A percentile compares a stretch with the other conserved stretches of the same genome.
Conservation (phyloP, 1,284 basidiomycete genomes). For the Rhodotorula sp. region DNA sequence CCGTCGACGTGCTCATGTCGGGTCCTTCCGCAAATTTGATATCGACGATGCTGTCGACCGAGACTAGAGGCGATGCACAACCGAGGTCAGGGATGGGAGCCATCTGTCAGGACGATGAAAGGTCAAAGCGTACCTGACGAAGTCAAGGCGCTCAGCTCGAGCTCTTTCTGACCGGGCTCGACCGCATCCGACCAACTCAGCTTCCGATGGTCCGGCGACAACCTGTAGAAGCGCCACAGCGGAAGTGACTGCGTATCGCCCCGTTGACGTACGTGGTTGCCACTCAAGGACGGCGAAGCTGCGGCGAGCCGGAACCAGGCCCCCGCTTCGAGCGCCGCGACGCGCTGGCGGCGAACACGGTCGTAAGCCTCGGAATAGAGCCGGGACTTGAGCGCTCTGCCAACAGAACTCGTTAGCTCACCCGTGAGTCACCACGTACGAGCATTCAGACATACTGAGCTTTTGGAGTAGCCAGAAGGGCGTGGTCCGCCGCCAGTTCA, state of each 20-base stretch:
- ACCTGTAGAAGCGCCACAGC: conserved; percentile 50
- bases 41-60: not conserved
- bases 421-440: too few relatives aligned
- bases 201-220: conserved; percentile 63
- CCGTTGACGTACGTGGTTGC: not conserved
- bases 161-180: conserved; percentile 70
- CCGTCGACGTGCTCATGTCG: not conserved
- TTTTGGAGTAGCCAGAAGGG: conserved; percentile 76
- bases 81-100: conserved; percentile 52
- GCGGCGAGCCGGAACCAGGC: conserved; percentile 77
- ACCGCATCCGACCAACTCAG: conserved; percentile 77
- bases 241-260: not conserved
- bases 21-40: not conserved
- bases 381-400: conserved; percentile 52
- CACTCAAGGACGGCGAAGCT: conserved; percentile 50
- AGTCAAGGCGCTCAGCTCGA: conserved; percentile 78
- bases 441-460: conserved; percentile 51
- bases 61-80: not conserved
- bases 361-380: conserved; percentile 89
- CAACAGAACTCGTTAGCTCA: not conserved
- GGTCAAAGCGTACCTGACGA: conserved; percentile 59
- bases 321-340: conserved; percentile 82
- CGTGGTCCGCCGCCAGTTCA: conserved; percentile 87
- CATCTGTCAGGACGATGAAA: not conserved
- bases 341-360: conserved; percentile 84